Percentiles rank a stretch among this genome's conserved stretches.
Conservation (phyloP, 352 stramenopile genomes). For the Globisporangium heterothallicum region DNA sequence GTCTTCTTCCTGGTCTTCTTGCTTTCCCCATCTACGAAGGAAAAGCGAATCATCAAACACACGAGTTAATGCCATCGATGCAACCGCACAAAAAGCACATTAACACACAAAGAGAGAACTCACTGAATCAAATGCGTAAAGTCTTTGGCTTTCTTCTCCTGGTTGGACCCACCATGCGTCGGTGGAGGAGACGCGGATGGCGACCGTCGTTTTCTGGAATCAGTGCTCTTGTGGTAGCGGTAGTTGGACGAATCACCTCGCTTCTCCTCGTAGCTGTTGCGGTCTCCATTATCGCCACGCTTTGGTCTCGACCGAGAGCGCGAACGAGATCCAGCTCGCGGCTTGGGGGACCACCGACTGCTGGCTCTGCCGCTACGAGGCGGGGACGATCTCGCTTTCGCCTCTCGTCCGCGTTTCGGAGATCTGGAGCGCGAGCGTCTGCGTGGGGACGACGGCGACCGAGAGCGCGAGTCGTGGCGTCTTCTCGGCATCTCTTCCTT, state of each 20-base stretch:
- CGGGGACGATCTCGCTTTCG: neutral
- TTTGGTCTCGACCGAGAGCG: conserved; percentile 6
- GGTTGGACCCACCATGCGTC: conserved; percentile 15
- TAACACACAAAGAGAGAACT: conserved; percentile 9
- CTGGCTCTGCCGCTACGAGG: neutral
- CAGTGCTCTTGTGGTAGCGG: neutral
- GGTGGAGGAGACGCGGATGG: conserved; percentile 20
- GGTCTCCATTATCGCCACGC: neutral
- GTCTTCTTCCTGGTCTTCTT: conserved; percentile 48
- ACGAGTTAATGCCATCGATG: too few relatives aligned
- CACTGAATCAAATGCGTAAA: conserved; percentile 55
- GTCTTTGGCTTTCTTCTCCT: conserved; percentile 45
- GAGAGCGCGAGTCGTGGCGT: too few relatives aligned
- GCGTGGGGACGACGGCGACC: too few relatives aligned
- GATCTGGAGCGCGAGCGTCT: neutral
- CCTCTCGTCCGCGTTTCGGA: neutral
- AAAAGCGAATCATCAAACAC: too few relatives aligned
- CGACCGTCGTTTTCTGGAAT: conserved; percentile 12
- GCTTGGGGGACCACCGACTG: neutral
- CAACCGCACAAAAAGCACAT: too few relatives aligned
- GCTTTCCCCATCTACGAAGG: conserved; percentile 74
- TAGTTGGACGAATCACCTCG: neutral
- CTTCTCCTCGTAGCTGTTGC: conserved; percentile 12
- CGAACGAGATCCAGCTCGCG: conserved; percentile 7
- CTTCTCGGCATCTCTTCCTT: too few relatives aligned